Conservation (phyloP, 192 early-diverging fungal species). For the Allomyces macrogynus region DNA sequence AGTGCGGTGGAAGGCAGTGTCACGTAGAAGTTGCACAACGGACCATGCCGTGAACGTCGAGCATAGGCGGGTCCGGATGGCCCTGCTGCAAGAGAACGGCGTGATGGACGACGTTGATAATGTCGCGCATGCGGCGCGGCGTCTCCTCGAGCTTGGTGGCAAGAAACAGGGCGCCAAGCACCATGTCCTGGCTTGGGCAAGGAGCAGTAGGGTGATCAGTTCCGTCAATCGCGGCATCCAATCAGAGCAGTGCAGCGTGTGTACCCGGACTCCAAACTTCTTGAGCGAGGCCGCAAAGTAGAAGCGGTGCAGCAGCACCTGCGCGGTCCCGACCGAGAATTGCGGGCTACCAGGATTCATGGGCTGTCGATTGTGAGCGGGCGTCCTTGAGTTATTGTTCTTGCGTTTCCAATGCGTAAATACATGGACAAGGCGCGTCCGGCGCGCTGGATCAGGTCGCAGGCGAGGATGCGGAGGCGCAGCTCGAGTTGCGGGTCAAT, state of each 20-base stretch:
- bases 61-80: slow-evolving; percentile 18
- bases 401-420: too few relatives aligned
- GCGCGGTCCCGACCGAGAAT: slow-evolving; percentile 79
- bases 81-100: slow-evolving; percentile 34
- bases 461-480: too few relatives aligned
- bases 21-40: neutral
- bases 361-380: too few relatives aligned
- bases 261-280: slow-evolving; percentile 44
- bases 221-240: too few relatives aligned
- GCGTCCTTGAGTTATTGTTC: too few relatives aligned
- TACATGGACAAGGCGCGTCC: too few relatives aligned
- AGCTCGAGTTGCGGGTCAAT: too few relatives aligned
- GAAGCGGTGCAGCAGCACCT: slow-evolving; percentile 84
- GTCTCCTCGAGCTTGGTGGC: slow-evolving; percentile 67
- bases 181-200: slow-evolving; percentile 34
- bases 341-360: slow-evolving; percentile 46
- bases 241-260: neutral
- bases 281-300: slow-evolving; percentile 60
- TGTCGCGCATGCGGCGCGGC: slow-evolving; percentile 50
- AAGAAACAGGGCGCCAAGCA: slow-evolving; percentile 50
- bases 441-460: too few relatives aligned
- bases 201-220: too few relatives aligned
- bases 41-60: slow-evolving; percentile 37
- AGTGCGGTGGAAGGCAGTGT: neutral
- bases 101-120: slow-evolving; percentile 63